phyloP scores from a whole-genome alignment of 1,139 yeast genomes.

The Dujonia santamariae region DNA sequence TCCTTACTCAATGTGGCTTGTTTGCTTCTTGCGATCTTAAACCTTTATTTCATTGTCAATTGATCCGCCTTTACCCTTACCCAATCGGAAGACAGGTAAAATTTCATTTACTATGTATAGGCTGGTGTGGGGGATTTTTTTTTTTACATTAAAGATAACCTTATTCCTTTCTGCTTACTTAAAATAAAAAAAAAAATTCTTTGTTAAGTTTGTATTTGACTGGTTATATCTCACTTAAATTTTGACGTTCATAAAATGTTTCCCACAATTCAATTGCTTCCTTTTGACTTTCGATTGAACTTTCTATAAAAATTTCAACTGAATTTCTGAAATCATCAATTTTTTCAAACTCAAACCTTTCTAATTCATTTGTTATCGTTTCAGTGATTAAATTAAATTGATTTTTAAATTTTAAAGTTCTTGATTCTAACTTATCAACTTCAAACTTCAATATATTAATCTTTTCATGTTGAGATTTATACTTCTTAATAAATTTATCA shows the following conservation, averaged over 20 bases:
- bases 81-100: too few species aligned
- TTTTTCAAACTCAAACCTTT: constrained; percentile 68
- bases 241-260: constrained; percentile 58
- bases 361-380: constrained; percentile 67
- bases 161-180: too few species aligned
- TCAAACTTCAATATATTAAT: constrained; percentile 53
- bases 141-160: too few species aligned
- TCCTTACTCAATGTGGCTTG: too few species aligned
- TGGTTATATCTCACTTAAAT: constrained; percentile 20
- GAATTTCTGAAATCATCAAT: constrained; percentile 84
- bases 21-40: too few species aligned
- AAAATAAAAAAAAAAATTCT: too few species aligned
- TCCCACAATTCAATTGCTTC: constrained; percentile 96
- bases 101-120: too few species aligned
- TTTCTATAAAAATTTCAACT: constrained; percentile 87
- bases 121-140: too few species aligned
- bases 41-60: too few species aligned
- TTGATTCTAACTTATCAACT: constrained; percentile 55
- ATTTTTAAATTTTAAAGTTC: constrained; percentile 52
- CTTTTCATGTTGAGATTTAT: constrained; percentile 63
- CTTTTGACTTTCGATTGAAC: constrained; percentile 89
- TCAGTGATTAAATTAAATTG: constrained; percentile 61
- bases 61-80: too few species aligned
- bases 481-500: constrained; percentile 56
- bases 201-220: too few species aligned